A percentile compares a stretch with the other conserved stretches of the same genome.
These are phyloP conservation scores for Chloris gayana DNA, from an alignment of 176 grass and related monocot species.

Conservation along the genomic window DNA sequence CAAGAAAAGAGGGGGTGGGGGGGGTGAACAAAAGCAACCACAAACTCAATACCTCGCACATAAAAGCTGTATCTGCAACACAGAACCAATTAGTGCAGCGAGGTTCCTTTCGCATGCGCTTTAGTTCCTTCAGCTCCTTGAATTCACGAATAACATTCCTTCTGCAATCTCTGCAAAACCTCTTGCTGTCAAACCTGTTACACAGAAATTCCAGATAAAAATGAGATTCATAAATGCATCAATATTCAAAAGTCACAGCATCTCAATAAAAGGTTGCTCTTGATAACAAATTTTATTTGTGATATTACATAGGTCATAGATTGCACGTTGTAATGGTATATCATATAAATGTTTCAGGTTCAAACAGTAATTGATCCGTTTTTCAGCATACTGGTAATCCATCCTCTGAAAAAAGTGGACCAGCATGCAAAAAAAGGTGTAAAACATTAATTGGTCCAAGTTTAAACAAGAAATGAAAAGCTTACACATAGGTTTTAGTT, in stretches of 20 bases:
- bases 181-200: slow-evolving; percentile 94
- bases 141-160: slow-evolving; percentile 93
- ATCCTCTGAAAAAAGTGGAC: background rate
- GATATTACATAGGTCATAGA: background rate
- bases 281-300: background rate
- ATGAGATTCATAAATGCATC: background rate
- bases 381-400: background rate
- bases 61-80: slow-evolving; percentile 76
- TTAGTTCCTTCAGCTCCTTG: slow-evolving; percentile 92
- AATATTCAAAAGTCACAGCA: slow-evolving; percentile 7
- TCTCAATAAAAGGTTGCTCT: slow-evolving; percentile 1
- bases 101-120: slow-evolving; percentile 70
- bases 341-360: slow-evolving; percentile 1
- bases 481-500: background rate
- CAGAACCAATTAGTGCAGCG: slow-evolving; percentile 86
- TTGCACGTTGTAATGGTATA: background rate
- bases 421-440: background rate
- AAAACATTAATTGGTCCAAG: too few relatives aligned
- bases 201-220: slow-evolving; percentile 22
- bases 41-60: slow-evolving; percentile 53
- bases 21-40: background rate
- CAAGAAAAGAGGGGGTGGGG: background rate
- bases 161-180: slow-evolving; percentile 93
- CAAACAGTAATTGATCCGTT: slow-evolving; percentile 7
- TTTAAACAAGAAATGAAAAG: slow-evolving; percentile 12